Conservation (phyloP, 345 rosid species). For the Raphanus sativus region DNA sequence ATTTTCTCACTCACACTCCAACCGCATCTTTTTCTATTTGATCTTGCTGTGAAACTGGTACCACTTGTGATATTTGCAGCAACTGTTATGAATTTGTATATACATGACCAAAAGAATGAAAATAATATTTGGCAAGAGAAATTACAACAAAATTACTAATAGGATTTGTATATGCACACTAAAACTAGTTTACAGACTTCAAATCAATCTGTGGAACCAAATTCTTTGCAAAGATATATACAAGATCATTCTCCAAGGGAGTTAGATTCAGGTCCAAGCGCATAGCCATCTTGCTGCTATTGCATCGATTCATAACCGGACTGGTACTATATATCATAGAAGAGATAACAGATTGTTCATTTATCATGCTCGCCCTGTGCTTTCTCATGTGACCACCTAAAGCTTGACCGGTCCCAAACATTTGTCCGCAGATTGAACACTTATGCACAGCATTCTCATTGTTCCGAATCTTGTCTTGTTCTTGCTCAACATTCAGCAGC, state of each 20-base stretch:
- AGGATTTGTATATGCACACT: background rate
- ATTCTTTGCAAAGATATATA: conserved; percentile 41
- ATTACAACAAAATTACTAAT: background rate
- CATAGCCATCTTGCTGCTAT: conserved; percentile 35
- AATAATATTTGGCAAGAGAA: conserved; percentile 1
- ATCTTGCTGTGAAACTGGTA: background rate
- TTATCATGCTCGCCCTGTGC: conserved; percentile 37
- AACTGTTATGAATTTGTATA: background rate
- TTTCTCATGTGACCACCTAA: conserved; percentile 76
- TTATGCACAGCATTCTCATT: conserved; percentile 40
- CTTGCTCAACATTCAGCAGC: conserved; percentile 25
- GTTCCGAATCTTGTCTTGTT: conserved; percentile 19
- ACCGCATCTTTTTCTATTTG: background rate
- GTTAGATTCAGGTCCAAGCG: conserved; percentile 66
- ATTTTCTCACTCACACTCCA: background rate
- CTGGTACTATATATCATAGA: conserved; percentile 4
- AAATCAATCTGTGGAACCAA: conserved; percentile 54
- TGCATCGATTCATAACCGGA: conserved; percentile 48
- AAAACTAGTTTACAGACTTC: conserved; percentile 25
- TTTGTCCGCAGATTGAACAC: conserved; percentile 55
- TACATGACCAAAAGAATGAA: conserved; percentile 12
- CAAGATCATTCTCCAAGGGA: conserved; percentile 54
- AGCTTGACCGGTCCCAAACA: conserved; percentile 66
- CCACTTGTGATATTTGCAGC: background rate
- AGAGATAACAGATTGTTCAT: background rate